Conservation (phyloP, 495 filamentous ascomycete genomes). For the Oleoguttula mirabilis region DNA sequence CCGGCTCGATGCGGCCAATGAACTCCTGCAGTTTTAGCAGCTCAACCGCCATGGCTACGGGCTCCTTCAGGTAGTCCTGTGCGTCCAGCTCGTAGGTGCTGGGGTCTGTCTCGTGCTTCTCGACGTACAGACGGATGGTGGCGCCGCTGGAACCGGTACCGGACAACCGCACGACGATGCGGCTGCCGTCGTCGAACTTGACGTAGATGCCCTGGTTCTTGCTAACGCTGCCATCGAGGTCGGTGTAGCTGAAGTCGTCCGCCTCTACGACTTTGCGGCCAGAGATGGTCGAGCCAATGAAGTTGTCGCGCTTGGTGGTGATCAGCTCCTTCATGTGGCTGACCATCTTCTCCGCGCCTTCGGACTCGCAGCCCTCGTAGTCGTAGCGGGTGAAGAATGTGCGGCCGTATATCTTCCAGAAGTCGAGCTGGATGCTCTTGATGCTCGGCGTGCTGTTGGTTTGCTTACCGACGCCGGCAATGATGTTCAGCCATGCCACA, state of each 20-base stretch:
- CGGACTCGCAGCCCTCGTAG: conserved; percentile 86
- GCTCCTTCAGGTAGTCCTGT: conserved; percentile 87
- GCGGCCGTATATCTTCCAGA: conserved; percentile 92
- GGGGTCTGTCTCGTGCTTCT: conserved; percentile 73
- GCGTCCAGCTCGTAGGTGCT: conserved; percentile 64
- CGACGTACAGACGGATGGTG: conserved; percentile 91
- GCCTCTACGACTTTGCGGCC: conserved; percentile 77
- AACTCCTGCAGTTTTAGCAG: conserved; percentile 83
- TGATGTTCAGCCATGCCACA: conserved; percentile 96
- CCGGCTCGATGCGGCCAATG: conserved; percentile 78
- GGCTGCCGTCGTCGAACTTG: conserved; percentile 87
- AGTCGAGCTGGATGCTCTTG: conserved; percentile 85
- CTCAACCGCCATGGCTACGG: conserved; percentile 68
- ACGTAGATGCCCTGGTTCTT: conserved; percentile 93
- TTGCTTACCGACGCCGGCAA: conserved; percentile 81
- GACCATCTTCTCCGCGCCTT: conserved; percentile 80
- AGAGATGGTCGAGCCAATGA: conserved; percentile 68
- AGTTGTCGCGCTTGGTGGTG: conserved; percentile 56
- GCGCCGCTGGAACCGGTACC: conserved; percentile 91
- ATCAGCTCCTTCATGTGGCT: conserved; percentile 57
- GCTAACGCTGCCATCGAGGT: conserved; percentile 87
- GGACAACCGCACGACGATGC: conserved; percentile 85
- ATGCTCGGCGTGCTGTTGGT: conserved; percentile 69
- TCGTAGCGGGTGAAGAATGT: conserved; percentile 99
- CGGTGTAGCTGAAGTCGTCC: conserved; percentile 93